A percentile compares a stretch with the other conserved stretches of the same genome.
Evolutionary conservation across 2,329 filamentous ascomycete genomes (phyloP).

Genomic region (Ploettnerulaceae sp.): DNA sequence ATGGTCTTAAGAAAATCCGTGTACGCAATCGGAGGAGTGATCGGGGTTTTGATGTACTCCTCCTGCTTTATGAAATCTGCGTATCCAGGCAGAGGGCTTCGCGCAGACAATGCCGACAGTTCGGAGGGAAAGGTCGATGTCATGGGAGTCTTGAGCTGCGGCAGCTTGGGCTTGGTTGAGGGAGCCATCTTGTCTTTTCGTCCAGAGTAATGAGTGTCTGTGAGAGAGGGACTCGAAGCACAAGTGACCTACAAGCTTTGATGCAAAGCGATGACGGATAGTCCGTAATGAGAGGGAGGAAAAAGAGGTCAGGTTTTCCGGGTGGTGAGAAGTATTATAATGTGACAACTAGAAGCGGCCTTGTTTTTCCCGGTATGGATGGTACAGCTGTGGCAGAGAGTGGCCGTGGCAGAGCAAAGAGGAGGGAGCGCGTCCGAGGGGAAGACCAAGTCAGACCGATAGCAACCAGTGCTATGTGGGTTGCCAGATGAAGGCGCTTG

Average conservation of each 20-base stretch:
- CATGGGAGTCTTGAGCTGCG: conserved; percentile 57
- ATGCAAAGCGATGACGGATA: conserved; percentile 27
- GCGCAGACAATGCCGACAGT: conserved; percentile 54
- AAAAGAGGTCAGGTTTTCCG: conserved; percentile 12
- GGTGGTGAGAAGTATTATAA: conserved; percentile 30
- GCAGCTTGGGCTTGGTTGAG: conserved; percentile 48
- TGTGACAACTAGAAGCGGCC: conserved; percentile 19
- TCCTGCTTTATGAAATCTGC: conserved; percentile 62
- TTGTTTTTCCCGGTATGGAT: conserved; percentile 11
- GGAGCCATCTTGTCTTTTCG: conserved; percentile 29
- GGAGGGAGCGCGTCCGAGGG: conserved; percentile 7
- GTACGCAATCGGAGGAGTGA: conserved; percentile 85
- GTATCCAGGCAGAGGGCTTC: conserved; percentile 61
- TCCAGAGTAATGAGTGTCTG: conserved; percentile 24
- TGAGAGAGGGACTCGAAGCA: conserved; percentile 27
- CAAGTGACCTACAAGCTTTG: conserved; percentile 26
- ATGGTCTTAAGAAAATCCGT: conserved; percentile 88
- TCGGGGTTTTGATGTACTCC: conserved; percentile 69
- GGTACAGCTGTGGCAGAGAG: conserved; percentile 7
- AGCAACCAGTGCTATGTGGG: conserved; percentile 31
- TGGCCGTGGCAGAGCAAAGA: not conserved
- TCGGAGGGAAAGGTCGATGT: conserved; percentile 57
- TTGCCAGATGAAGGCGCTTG: conserved; percentile 20
- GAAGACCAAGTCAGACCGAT: conserved; percentile 16
- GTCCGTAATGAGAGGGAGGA: conserved; percentile 25